These are phyloP conservation scores for Trichoderma guizhouense DNA, from an alignment of 2,329 filamentous ascomycete species.

Conservation along the genomic window DNA sequence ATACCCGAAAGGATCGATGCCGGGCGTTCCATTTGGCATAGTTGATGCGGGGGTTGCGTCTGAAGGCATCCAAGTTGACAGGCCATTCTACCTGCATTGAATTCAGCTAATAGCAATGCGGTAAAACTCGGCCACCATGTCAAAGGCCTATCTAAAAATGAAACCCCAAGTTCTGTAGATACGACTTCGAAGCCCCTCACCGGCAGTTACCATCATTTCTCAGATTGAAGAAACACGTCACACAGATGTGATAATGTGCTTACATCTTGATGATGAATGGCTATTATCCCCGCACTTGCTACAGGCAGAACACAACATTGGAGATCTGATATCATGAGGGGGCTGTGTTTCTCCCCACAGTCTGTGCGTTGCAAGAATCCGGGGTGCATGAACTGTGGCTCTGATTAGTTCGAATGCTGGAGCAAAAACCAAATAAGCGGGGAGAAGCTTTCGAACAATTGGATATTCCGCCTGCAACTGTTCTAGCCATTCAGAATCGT, in stretches of 20 bases:
- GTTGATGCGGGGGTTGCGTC: background rate
- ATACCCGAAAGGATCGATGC: background rate
- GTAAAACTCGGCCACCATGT: background rate
- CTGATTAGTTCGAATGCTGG: background rate
- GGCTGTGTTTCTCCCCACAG: slow-evolving; percentile 10
- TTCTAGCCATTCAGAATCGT: background rate
- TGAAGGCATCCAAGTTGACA: background rate
- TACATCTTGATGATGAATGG: background rate
- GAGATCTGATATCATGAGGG: background rate
- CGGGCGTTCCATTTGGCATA: background rate
- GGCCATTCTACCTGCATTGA: background rate
- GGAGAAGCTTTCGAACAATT: background rate
- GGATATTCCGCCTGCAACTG: background rate
- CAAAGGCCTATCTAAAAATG: background rate
- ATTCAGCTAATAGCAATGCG: background rate
- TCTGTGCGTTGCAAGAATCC: background rate
- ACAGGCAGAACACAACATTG: background rate
- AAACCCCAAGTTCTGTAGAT: background rate
- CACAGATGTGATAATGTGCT: background rate
- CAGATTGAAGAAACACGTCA: background rate
- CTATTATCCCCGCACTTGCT: slow-evolving; percentile 1
- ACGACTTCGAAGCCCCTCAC: background rate
- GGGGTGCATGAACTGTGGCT: slow-evolving; percentile 9
- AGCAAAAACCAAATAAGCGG: background rate
- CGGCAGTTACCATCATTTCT: background rate